These are phyloP conservation scores for Exophiala lecanii-corni DNA, from an alignment of 2,329 filamentous ascomycete genomes.

Conservation along the genomic window DNA sequence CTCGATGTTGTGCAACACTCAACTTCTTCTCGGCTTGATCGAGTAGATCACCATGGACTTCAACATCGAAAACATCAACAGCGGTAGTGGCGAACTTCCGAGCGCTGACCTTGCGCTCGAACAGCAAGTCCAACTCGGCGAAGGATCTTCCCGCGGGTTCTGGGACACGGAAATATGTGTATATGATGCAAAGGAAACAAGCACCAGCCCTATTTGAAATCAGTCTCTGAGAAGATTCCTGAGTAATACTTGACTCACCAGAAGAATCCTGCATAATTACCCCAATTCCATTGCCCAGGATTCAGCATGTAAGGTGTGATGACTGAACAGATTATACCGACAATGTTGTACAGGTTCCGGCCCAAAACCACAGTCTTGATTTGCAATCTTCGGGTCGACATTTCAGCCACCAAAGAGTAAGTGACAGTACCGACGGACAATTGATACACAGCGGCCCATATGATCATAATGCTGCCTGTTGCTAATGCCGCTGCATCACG, in stretches of 20 bases:
- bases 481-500: slow-evolving; percentile 61
- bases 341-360: slow-evolving; percentile 74
- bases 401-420: slow-evolving; percentile 80
- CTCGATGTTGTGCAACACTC: too few relatives aligned
- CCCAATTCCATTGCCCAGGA: slow-evolving; percentile 80
- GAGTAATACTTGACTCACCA: slow-evolving; percentile 54
- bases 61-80: slow-evolving; percentile 52
- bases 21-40: slow-evolving; percentile 2
- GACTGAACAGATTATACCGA: slow-evolving; percentile 74
- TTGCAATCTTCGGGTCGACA: slow-evolving; percentile 75
- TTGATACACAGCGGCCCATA: slow-evolving; percentile 80
- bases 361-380: slow-evolving; percentile 90
- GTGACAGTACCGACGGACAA: slow-evolving; percentile 82
- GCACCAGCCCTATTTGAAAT: slow-evolving; percentile 59
- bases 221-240: too few relatives aligned
- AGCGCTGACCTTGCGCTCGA: slow-evolving; percentile 67
- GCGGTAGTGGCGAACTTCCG: slow-evolving; percentile 63
- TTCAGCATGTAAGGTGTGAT: slow-evolving; percentile 88
- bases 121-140: slow-evolving; percentile 79
- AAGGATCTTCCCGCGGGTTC: slow-evolving; percentile 77
- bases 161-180: slow-evolving; percentile 75
- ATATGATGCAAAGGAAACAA: slow-evolving; percentile 75
- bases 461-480: slow-evolving; percentile 77
- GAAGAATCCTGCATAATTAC: slow-evolving; percentile 83
- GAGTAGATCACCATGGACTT: slow-evolving; percentile 21